A percentile compares a stretch with the other conserved stretches of the same genome.
These are phyloP conservation scores for Sarocladium brachiariae DNA, from an alignment of 2,329 filamentous ascomycete genomes.

Conservation along the genomic window DNA sequence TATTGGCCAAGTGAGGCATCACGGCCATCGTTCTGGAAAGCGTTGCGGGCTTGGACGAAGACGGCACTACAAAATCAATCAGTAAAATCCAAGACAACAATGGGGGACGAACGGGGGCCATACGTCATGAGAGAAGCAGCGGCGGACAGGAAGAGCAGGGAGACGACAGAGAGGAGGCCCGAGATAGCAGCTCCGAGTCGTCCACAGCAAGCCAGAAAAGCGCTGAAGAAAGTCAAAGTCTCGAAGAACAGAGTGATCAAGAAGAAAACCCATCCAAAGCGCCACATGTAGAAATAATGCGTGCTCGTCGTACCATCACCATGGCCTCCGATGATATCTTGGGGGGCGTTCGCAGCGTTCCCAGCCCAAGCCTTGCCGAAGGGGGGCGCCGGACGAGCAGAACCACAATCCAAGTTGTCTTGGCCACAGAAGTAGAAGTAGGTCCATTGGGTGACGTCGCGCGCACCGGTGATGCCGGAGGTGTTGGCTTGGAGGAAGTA, in stretches of 20 bases:
- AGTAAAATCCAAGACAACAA: not conserved
- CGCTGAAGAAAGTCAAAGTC: conserved; percentile 57
- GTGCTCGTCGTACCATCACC: conserved; percentile 47
- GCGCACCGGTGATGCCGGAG: conserved; percentile 60
- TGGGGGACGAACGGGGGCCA: conserved; percentile 25
- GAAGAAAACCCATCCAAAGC: conserved; percentile 90
- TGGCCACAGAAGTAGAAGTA: conserved; percentile 78
- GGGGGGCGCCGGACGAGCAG: conserved; percentile 55
- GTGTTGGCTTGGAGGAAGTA: conserved; percentile 85
- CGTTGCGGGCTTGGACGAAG: conserved; percentile 64
- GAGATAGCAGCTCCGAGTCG: conserved; percentile 64
- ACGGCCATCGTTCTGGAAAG: conserved; percentile 50
- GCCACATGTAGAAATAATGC: conserved; percentile 74
- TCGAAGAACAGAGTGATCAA: conserved; percentile 79
- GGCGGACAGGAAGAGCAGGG: conserved; percentile 63
- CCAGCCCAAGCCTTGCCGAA: conserved; percentile 64
- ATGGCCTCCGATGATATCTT: conserved; percentile 41
- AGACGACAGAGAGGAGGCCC: conserved; percentile 48
- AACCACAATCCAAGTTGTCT: conserved; percentile 57
- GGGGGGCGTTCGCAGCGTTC: conserved; percentile 36
- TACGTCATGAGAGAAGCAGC: conserved; percentile 71
- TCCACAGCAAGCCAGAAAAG: conserved; percentile 63
- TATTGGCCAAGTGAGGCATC: conserved; percentile 56
- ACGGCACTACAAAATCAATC: conserved; percentile 31
- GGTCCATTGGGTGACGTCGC: conserved; percentile 72